These are phyloP conservation scores for Linum tenue DNA, from an alignment of 345 rosid species.

Conservation along the genomic window DNA sequence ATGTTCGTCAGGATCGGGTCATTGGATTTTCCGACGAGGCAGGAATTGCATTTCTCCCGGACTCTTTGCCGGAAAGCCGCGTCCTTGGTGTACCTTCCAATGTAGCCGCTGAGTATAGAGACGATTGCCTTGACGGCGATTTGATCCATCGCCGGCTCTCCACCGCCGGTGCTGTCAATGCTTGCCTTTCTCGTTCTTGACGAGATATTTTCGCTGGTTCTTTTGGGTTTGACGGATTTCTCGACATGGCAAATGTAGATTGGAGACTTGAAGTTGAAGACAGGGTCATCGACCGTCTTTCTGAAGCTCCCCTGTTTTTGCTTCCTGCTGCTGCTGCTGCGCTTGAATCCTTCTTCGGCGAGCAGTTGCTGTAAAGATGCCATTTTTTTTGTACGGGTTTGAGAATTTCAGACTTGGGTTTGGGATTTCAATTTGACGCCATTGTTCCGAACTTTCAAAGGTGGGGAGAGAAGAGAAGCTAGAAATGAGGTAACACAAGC, in stretches of 20 bases:
- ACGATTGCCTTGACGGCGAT: constrained; percentile 38
- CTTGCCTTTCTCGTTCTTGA: constrained; percentile 21
- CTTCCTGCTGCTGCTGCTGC: constrained; percentile 10
- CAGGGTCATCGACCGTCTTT: constrained; percentile 15
- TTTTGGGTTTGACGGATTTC: constrained; percentile 13
- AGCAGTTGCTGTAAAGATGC: constrained; percentile 41
- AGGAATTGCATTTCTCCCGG: constrained; percentile 31
- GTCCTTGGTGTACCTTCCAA: constrained; percentile 39
- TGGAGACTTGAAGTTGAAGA: constrained; percentile 12
- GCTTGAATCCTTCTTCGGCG: constrained; percentile 32
- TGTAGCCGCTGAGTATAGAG: constrained; percentile 46
- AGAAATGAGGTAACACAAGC: too few relatives aligned
- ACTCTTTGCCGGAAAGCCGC: constrained; percentile 28
- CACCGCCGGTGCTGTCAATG: constrained; percentile 11
- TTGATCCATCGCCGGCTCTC: constrained; percentile 42
- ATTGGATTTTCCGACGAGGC: constrained; percentile 20
- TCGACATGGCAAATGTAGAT: constrained; percentile 34
- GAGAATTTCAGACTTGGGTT: too few relatives aligned
- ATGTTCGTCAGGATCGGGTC: constrained; percentile 22
- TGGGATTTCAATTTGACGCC: too few relatives aligned
- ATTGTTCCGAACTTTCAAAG: too few relatives aligned
- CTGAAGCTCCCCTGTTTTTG: constrained; percentile 9
- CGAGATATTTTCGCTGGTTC: constrained; percentile 7
- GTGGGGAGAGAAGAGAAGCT: too few relatives aligned
- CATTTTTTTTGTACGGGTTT: constrained; percentile 9